Base-by-base conservation (phyloP, 148 eudicot genomes). In the Fagopyrum homotropicum region DNA sequence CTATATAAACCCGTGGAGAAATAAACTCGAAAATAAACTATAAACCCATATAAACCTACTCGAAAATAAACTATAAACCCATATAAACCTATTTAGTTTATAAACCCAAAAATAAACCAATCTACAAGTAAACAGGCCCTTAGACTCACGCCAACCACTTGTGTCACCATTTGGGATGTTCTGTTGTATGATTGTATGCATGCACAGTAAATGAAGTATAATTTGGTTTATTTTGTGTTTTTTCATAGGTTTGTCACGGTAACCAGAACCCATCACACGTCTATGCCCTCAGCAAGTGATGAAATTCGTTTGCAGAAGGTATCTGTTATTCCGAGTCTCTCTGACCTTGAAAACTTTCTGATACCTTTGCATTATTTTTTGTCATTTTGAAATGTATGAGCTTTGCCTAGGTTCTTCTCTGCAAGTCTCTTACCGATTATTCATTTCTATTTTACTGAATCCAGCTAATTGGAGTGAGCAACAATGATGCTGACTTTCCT, bases 301-400 rank as follows among this genome's bases (percentile, higher is more conserved):
- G 88, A 80, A 87, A 79, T 86, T 78, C 94, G 91, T 69, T 79
- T 96, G 55, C 86, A 88, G 77, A 92, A 96, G 99, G 99, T 92
- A 85, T 50, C 48, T 48, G 30, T 19, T 66, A 66, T 66, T 14
- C 71, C 26, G 4, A 57, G 7, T 26, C 7, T n/a, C n/a, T 59
- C 59, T 35, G 40, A 35, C 40, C 40, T 35, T 43, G 70, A 6
- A 35, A 5, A 66, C 12, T 66, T 19, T 12, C 70, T 35, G 35
- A 66, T 40, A 17, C 17, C 70, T 66, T 35, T 15, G 45, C 47
- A 19, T 59, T 26, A 29, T 40, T 14, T 66, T 35, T 35, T 5
- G 14, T 7, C 70, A 66, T 66, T 66, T n/a, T 71, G 10, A 17
- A 17, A 45, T 69, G 12, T 11, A 10, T 10, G 69, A 61, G 2